phyloP scores from a whole-genome alignment of 805 yeast genomes.

The Clavispora carvajalis region DNA sequence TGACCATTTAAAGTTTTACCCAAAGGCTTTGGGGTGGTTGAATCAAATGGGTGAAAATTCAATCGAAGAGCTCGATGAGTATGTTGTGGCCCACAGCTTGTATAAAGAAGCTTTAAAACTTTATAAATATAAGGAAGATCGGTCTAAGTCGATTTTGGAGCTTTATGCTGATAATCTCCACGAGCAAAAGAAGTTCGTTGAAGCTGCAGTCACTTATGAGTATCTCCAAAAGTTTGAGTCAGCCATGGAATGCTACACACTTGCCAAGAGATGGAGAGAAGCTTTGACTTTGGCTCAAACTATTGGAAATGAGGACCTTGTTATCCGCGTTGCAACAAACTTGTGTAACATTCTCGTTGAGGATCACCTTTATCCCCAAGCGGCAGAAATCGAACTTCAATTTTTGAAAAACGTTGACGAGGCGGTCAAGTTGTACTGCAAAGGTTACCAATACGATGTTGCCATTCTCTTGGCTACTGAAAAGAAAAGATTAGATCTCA shows the following conservation, averaged over 20 bases:
- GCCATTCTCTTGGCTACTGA: slow-evolving; percentile 64
- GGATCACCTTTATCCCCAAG: slow-evolving; percentile 69
- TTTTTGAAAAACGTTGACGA: slow-evolving; percentile 57
- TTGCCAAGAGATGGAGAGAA: slow-evolving; percentile 79
- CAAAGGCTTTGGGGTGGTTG: slow-evolving; percentile 66
- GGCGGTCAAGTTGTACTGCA: slow-evolving; percentile 66
- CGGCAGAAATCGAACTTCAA: slow-evolving; percentile 68
- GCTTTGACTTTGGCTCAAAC: slow-evolving; percentile 60
- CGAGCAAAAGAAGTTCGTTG: slow-evolving; percentile 53
- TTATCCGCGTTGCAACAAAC: slow-evolving; percentile 48
- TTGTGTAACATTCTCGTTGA: slow-evolving; percentile 58
- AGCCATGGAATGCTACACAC: slow-evolving; percentile 67
- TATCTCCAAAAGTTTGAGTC: slow-evolving; percentile 47
- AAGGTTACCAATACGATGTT: slow-evolving; percentile 65
- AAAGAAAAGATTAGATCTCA: slow-evolving; percentile 38
- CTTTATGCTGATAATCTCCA: slow-evolving; percentile 61
- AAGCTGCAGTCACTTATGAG: slow-evolving; percentile 79
- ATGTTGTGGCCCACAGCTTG: slow-evolving; percentile 62
- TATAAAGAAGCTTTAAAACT: slow-evolving; percentile 64
- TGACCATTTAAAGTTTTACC: slow-evolving; percentile 61
- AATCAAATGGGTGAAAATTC: slow-evolving; percentile 39
- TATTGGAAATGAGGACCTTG: slow-evolving; percentile 18
- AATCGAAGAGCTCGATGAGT: slow-evolving; percentile 56
- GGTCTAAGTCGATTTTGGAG: slow-evolving; percentile 50
- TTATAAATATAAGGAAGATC: slow-evolving; percentile 50